These are phyloP conservation scores for Hydnomerulius pinastri DNA, from an alignment of 768 basidiomycete species.

Conservation along the genomic window DNA sequence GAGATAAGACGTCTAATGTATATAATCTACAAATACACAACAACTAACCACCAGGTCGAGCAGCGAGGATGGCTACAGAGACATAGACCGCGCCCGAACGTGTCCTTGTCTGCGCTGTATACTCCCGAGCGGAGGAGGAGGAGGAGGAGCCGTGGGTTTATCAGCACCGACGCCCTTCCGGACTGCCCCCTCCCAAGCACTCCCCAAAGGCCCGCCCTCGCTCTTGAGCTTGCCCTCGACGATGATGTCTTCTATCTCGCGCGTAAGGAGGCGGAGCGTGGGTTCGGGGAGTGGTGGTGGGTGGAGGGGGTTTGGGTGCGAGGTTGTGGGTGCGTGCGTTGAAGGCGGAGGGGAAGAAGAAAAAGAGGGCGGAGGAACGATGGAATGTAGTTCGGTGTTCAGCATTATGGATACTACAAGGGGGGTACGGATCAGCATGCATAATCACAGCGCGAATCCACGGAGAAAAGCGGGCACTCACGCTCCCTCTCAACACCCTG, in stretches of 20 bases:
- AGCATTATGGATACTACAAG: slow-evolving; percentile 50
- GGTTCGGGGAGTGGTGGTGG: slow-evolving; percentile 30
- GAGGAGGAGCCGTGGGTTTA: too few species aligned
- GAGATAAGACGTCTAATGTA: too few species aligned
- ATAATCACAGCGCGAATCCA: not conserved
- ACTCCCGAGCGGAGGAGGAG: too few species aligned
- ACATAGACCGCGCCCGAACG: slow-evolving; percentile 27
- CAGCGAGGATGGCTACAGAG: slow-evolving; percentile 23
- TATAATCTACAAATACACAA: too few species aligned
- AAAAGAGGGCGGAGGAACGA: slow-evolving; percentile 32
- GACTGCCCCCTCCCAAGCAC: slow-evolving; percentile 44
- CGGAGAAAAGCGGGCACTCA: slow-evolving; percentile 33
- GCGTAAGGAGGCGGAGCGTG: slow-evolving; percentile 43
- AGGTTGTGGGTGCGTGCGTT: slow-evolving; percentile 22
- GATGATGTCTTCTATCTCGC: slow-evolving; percentile 66
- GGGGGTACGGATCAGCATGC: not conserved
- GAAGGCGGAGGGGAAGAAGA: not conserved
- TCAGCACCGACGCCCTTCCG: not conserved
- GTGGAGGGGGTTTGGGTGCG: slow-evolving; percentile 34
- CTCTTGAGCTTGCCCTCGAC: slow-evolving; percentile 63
- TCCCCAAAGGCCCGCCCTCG: slow-evolving; percentile 56
- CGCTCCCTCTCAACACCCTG: slow-evolving; percentile 58
- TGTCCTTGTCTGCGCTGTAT: not conserved
- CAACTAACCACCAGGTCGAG: slow-evolving; percentile 18
- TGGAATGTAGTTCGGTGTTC: slow-evolving; percentile 54